Evolutionary conservation across 805 yeast genomes (phyloP).

Genomic region (Yarrowia deformans): DNA sequence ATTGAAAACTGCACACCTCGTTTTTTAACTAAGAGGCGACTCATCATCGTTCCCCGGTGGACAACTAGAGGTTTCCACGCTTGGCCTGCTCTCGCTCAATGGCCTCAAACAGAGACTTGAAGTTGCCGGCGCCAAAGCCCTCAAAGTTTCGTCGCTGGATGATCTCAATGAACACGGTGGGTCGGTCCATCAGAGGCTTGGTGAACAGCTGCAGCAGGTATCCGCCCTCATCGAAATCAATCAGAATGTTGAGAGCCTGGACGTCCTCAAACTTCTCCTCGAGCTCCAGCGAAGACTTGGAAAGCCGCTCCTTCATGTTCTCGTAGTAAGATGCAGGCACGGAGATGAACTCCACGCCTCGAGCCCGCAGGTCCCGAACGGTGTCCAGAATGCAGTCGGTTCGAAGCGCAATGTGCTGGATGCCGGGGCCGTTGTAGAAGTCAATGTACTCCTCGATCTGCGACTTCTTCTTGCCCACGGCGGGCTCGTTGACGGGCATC

Average conservation of each 20-base stretch:
- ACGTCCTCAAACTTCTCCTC: constrained; percentile 62
- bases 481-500: constrained; percentile 89
- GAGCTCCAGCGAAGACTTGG: constrained; percentile 55
- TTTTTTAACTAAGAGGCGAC: too few species aligned
- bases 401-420: constrained; percentile 79
- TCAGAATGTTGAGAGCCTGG: constrained; percentile 60
- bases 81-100: constrained; percentile 76
- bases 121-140: constrained; percentile 91
- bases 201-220: constrained; percentile 83
- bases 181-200: constrained; percentile 76
- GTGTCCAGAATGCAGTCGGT: constrained; percentile 68
- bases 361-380: constrained; percentile 58
- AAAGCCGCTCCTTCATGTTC: constrained; percentile 57
- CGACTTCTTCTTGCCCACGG: constrained; percentile 66
- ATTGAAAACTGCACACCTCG: constrained; percentile 4
- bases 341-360: constrained; percentile 74
- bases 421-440: constrained; percentile 79
- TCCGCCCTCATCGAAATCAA: constrained; percentile 80
- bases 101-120: constrained; percentile 79
- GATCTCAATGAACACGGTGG: constrained; percentile 81
- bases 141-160: constrained; percentile 80
- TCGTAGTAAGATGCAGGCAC: constrained; percentile 67
- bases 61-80: constrained; percentile 63
- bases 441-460: constrained; percentile 85
- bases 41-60: background rate